Base-by-base conservation (phyloP, 495 filamentous ascomycete species). In the Penicillium atrosanguineum region DNA sequence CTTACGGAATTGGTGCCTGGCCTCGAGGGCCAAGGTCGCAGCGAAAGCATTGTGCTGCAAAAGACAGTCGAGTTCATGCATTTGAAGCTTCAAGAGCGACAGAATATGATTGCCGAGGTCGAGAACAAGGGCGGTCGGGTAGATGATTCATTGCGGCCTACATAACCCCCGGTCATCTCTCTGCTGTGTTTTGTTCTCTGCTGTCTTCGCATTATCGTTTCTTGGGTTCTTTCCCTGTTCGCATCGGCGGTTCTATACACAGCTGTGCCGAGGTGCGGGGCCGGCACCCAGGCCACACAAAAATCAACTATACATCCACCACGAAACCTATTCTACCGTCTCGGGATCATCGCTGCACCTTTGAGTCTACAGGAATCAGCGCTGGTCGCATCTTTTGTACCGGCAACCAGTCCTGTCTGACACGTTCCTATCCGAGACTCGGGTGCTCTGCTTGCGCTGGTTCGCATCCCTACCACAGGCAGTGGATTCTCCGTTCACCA, bases 1-100 rank as follows among this genome's bases (percentile, higher is more conserved):
- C 77, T 97, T 2, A 87, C 88, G n/a, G 80, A 85, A 41, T 77
- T 93, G 38, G 89, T 96, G 16, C 92, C 92, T 0, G 91, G 89
- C 0, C 69, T 92, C 15, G 83, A 88, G 63, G 91, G 91, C 7
- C 87, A 91, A 64, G 90, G 87, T 0, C 81, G 91, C 31, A 94
- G 89, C 57, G 92, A 97, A 72, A 87, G 87, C 39, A 76, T 90
- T 20, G 90, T 97, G 15, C 75, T 97, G 16, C 81, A 83, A 48
- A 84, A 83, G 60, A 91, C 90, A 0, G 81, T 91, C 3, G 82
- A 86, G 19, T 88, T 84, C 63, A 86, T 95, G 65, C 72, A 77
- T 7, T 71, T 84, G 48, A 75, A 89, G 65, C 65, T 95, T 16
- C 74, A 75, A 45, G 78, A 84, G 61, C 78, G 88, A 38, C 76